Conservation (phyloP, 2,329 filamentous ascomycete species). For the Incumbomyces lentus region DNA sequence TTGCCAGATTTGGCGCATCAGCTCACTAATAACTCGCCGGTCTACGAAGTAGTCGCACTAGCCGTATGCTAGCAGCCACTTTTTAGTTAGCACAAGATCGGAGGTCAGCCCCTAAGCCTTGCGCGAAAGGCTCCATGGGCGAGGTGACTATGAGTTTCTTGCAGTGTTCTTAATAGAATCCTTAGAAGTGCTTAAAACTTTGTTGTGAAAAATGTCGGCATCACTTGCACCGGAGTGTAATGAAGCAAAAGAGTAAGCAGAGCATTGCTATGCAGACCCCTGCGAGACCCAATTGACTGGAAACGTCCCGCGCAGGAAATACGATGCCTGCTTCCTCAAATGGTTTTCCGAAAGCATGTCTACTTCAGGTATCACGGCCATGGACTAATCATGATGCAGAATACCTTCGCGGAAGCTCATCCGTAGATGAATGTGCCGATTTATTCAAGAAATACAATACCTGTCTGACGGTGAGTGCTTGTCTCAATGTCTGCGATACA, state of each 20-base stretch:
- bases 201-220: conserved; percentile 61
- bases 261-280: no score
- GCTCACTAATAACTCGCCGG: no score
- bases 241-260: conserved; percentile 73
- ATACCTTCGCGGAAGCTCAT: conserved; percentile 76
- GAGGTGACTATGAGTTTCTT: no score
- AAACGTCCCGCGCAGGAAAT: conserved; percentile 51
- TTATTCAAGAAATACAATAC: conserved; percentile 82
- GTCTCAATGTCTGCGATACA: not conserved
- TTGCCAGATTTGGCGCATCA: no score
- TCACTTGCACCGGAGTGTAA: conserved; percentile 93
- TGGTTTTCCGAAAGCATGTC: conserved; percentile 96
- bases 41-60: no score
- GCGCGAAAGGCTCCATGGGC: no score
- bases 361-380: not conserved
- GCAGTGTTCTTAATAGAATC: no score
- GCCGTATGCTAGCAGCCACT: no score
- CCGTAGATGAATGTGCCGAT: conserved; percentile 72
- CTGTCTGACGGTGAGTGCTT: conserved; percentile 61
- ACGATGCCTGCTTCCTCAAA: conserved; percentile 95
- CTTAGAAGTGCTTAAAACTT: not conserved
- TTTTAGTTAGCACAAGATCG: no score
- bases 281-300: no score
- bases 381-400: conserved; percentile 45
- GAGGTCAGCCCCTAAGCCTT: no score